Base-by-base conservation (phyloP, 352 stramenopile genomes). In the Phytophthora boehmeriae region DNA sequence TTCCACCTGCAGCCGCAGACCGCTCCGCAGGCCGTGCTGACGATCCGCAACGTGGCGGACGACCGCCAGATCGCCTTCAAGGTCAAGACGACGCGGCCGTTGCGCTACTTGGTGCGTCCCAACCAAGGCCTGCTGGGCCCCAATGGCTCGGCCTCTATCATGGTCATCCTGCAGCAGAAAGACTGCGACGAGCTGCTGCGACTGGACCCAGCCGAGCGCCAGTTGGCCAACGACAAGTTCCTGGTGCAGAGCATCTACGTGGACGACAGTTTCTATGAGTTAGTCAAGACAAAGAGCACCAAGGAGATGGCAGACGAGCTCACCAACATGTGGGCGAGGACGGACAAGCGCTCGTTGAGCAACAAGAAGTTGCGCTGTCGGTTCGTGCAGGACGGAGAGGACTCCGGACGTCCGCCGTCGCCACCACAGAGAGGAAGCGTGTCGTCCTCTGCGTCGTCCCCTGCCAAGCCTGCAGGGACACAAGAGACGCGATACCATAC, bases 301-400 rank as follows among this genome's bases (percentile, higher is more conserved):
- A 96, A 96, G 68, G 88, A 95, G 55, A 90, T 93, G 78, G 87
- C 84, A 1, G 88, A 96, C 64, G 88, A 95, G 35, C 80, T 96
- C 48, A 92, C 88, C 25, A 85, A 88, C 59, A 93, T 96, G 81
- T 95, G 86, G 88, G 75, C 82, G 3, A 69, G 77, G 42, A 89
- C 86, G 22, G 84, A 95, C 61, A 93, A 93, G 67, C 80, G 80
- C 39, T 79, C 75, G 46, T 63, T 95, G 17, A 78, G 80, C 41
- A 96, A 96, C 71, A 96, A 96, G 79, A 96, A 96, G 57, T 68
- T 96, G 44, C 86, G 88, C 54, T 96, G 88, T 60, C 86, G 84
- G 20, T 96, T 96, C 61, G 64, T 86, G 34, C 79, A 94, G 58
- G 76, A 84, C 34, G 66, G 73, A 4, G 67, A 80, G 2, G 63